These are phyloP conservation scores for Capsaspora owczarzaki DNA, from an alignment of 78 protist genomes.

Conservation along the genomic window DNA sequence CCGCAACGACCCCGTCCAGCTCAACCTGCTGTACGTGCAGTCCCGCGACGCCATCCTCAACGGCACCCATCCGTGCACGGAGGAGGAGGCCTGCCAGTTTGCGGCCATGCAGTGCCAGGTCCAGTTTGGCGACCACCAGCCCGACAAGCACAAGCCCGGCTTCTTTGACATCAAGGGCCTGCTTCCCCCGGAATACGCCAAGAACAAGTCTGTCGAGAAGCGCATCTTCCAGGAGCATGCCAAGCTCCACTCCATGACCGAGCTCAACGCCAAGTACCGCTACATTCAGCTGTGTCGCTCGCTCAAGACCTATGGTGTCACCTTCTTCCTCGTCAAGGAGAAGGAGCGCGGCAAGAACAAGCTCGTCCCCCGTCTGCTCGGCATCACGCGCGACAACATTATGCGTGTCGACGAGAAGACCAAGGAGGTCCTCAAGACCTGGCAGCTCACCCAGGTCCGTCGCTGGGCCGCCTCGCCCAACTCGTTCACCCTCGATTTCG, in stretches of 20 bases:
- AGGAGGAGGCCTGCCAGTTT: slow-evolving; percentile 62
- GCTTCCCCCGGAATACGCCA: slow-evolving; percentile 52
- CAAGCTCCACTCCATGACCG: slow-evolving; percentile 58
- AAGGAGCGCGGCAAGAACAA: slow-evolving; percentile 24
- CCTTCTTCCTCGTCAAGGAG: slow-evolving; percentile 58
- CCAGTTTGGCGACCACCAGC: slow-evolving; percentile 54
- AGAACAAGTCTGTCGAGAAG: slow-evolving; percentile 48
- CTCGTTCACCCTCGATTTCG: slow-evolving; percentile 74
- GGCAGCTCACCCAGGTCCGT: slow-evolving; percentile 49
- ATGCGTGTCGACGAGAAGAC: slow-evolving; percentile 59
- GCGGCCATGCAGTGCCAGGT: slow-evolving; percentile 66
- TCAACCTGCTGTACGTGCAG: slow-evolving; percentile 64
- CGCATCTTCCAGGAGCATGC: slow-evolving; percentile 53
- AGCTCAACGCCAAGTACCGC: slow-evolving; percentile 61
- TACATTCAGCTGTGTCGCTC: slow-evolving; percentile 69
- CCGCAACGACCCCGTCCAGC: slow-evolving; percentile 64
- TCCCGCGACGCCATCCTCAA: slow-evolving; percentile 58
- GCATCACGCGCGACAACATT: slow-evolving; percentile 67
- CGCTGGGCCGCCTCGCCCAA: slow-evolving; percentile 82
- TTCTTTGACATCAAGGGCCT: neutral
- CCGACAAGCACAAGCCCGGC: slow-evolving; percentile 21
- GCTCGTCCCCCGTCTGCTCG: slow-evolving; percentile 43
- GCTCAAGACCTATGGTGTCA: slow-evolving; percentile 76
- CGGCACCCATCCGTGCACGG: slow-evolving; percentile 59
- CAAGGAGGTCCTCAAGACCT: slow-evolving; percentile 51